phyloP scores from a whole-genome alignment of 139 green algal genomes.

The Chlorella sp. region DNA sequence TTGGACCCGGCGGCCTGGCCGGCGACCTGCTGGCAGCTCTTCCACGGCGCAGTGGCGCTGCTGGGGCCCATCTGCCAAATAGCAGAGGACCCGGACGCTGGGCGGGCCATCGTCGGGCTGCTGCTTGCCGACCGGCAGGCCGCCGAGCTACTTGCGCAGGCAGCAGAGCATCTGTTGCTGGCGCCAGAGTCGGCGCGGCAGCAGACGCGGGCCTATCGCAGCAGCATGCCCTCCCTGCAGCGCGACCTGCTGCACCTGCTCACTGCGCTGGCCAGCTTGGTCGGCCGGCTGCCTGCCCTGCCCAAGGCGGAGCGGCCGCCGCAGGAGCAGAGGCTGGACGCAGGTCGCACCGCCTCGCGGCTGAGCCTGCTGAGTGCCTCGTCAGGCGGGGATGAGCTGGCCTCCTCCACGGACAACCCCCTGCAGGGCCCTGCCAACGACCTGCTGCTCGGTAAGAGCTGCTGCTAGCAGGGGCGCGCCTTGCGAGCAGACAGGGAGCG shows the following conservation, averaged over 20 bases:
- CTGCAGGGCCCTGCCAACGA: conserved; percentile 10
- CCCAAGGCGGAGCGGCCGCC: background rate
- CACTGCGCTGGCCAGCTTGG: conserved; percentile 26
- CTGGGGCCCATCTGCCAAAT: conserved; percentile 3
- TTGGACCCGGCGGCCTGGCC: conserved; percentile 8
- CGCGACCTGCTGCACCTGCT: conserved; percentile 36
- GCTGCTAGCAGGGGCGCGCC: too few species aligned
- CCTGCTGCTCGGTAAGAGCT: conserved; percentile 15
- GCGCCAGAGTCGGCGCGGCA: background rate
- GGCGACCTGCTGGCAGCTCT: conserved; percentile 15
- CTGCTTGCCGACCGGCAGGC: conserved; percentile 28
- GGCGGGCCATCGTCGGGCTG: conserved; percentile 11
- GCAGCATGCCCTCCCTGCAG: conserved; percentile 1
- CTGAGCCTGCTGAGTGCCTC: conserved; percentile 6
- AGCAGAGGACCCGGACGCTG: conserved; percentile 22
- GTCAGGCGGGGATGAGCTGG: background rate
- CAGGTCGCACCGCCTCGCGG: background rate
- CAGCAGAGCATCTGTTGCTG: conserved; percentile 24
- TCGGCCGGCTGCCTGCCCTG: conserved; percentile 27
- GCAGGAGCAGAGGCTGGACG: background rate
- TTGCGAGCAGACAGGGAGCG: too few species aligned
- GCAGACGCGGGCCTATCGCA: conserved; percentile 1
- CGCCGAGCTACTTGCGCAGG: conserved; percentile 1
- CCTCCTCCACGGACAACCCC: background rate
- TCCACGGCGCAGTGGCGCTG: conserved; percentile 19